Base-by-base conservation (phyloP, 2,329 filamentous ascomycete species). In the Periconia digitata region DNA sequence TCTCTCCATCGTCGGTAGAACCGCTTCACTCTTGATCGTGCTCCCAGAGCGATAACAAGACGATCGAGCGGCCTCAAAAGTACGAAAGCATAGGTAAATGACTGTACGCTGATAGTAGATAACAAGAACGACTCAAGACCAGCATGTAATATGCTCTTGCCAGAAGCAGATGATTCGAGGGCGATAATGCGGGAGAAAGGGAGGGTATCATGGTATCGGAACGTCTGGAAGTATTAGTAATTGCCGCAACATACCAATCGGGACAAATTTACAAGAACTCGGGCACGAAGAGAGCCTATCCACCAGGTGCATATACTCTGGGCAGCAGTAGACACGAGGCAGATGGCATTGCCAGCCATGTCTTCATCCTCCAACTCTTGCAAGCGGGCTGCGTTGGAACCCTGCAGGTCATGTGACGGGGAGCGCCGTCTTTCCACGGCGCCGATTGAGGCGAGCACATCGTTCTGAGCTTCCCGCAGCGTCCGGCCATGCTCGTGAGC, bases 361-460 rank as follows among this genome's bases (percentile, higher is more conserved):
- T 70, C 63, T 46, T 71, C 68, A 6, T 56, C 52, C 15, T 69
- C 64, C 8, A 70, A 53, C 43, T 57, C 46, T 17, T 64, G 58
- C n/a, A 69, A 21, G 13, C 59, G 62, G 22, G 64, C 57, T 39
- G 63, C 55, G 27, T 59, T 63, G 2, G 62, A 54, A 29, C 61
- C 62, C 5, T 65, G 60, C 20, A 67, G 58, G 7, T 52, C 56
- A 16, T 63, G 54, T 15, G 58, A 55, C 4, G 62, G 62, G 21
- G 62, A 58, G 15, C 45, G 55, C 8, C 62, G 72, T 48, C 72
- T 63, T 55, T 76, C 74, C 0, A 78, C 72, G 1, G 78, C 74
- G 17, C 76, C 76, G 8, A 78, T 73, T 0, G 76, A 71, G 17
- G 71, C 73, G 5, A 78, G 66, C 1, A 77, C 71, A 53, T 76